Base-by-base conservation (phyloP, 2,329 filamentous ascomycete species). In the Torrubiella hemipterigena region DNA sequence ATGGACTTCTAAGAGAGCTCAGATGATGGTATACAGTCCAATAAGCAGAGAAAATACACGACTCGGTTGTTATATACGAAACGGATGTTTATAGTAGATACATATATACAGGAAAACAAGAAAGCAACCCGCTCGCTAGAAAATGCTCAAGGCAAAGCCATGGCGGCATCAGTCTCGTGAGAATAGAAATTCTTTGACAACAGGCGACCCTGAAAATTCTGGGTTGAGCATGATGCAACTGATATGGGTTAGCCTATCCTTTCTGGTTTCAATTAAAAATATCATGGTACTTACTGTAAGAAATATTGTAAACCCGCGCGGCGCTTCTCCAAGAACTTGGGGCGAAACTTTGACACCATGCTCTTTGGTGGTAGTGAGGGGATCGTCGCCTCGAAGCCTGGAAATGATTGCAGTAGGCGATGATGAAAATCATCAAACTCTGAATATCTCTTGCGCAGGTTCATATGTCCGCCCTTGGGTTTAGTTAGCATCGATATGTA, bases 301-400 rank as follows among this genome's bases (percentile, higher is more conserved):
- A 96, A 98, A 51, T 96, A 94, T 50, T 84, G 78, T 36, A 98
- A 62, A 6, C 87, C 89, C 25, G 74, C 68, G 43, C 84, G 76
- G 47, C 91, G 70, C 48, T 80, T 78, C 54, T 95, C 87, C 13
- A 98, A 67, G 52, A 98, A 96, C 31, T 71, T 73, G 9, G 83
- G 77, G 31, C 81, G 70, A 49, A 95, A 94, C 62, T 72, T 82
- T 61, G 81, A 89, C 32, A 96, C 75, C 31, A 93, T 65, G 50
- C 84, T 93, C 60, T 98, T 98, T 20, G 85, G 84, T 27, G 91
- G 91, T 37, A 98, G 64, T 21, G 73, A 67, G n/a, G 91, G 91
- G 50, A 98, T 75, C n/a, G 86, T 84, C 16, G 73, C 81, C 47
- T 75, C 76, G 15, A 87, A 87, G 43, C 79, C 72, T 5, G 91